Evolutionary conservation across 176 grass and related monocot genomes (phyloP), one percentile per base, ranked within the genome.

Genomic region (Eleusine coracana): DNA sequence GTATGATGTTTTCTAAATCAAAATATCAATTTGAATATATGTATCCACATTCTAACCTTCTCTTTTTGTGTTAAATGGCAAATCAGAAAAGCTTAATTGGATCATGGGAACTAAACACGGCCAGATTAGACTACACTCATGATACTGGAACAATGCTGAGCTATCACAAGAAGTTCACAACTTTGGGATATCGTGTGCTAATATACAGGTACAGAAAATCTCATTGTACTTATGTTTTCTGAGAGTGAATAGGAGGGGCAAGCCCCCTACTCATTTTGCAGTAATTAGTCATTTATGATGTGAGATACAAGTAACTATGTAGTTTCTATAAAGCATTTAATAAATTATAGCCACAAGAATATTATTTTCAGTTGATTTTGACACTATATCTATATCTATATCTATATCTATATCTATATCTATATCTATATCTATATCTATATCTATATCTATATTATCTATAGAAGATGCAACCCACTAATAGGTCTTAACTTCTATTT

Each of bases 161-260:
- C 55, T 91, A 94, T 76, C 92, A 94, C 74, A 91, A 83, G 70
- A 91, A 87, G 40, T 81, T 94, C 59, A 94, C 92, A 63, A 55
- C 45, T 25, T 36, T 69, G 66, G 92, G 84, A 72, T 91, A 94
- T 69, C 87, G 84, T 7, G 80, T 73, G 56, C 87, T 91, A 72
- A 89, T 94, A 79, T 91, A 82, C 73, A 94, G 92, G 92, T 91
- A 55, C 21, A 51, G 12, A 44, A 29, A 14, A 77, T 52, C 40
- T 16, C 14, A 56, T 15, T 52, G 23, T 25, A 25, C 25, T 25
- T 25, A 3, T 23, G 1, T 59, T 59, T 59, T 18, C 7, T 59
- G 25, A 25, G 55, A 59, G 55, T 59, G 55, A 23, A 59, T 21
- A 59, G 6, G 18, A 59, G 55, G 18, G 20, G 55, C 55, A 59